phyloP scores from a whole-genome alignment of 1,139 yeast genomes.

The Candida dubliniensis region DNA sequence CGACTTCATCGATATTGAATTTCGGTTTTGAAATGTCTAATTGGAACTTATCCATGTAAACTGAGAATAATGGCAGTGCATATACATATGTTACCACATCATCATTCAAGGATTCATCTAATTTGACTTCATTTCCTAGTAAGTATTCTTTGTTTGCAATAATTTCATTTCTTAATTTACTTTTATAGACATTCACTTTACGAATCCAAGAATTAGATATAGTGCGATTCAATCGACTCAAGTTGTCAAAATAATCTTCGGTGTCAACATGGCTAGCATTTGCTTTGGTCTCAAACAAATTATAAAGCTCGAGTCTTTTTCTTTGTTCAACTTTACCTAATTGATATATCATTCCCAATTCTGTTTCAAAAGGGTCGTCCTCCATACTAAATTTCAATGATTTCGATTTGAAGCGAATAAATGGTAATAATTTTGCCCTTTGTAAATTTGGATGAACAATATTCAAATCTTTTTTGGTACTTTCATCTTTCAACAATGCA shows the following conservation, averaged over 20 bases:
- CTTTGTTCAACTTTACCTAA: conserved; percentile 74
- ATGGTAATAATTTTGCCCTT: conserved; percentile 52
- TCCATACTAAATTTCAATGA: conserved; percentile 54
- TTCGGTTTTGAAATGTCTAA: conserved; percentile 54
- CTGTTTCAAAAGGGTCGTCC: conserved; percentile 87
- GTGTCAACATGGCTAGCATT: conserved; percentile 6
- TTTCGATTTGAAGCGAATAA: conserved; percentile 49
- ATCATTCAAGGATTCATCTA: conserved; percentile 49
- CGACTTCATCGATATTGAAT: conserved; percentile 52
- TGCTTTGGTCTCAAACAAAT: conserved; percentile 46
- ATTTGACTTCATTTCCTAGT: conserved; percentile 43
- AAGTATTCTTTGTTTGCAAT: conserved; percentile 51
- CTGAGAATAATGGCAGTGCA: conserved; percentile 63
- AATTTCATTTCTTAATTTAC: conserved; percentile 46
- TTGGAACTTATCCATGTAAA: conserved; percentile 58
- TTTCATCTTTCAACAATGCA: conserved; percentile 39
- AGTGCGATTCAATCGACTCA: conserved; percentile 17
- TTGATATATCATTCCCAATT: conserved; percentile 72
- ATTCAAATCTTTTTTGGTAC: conserved; percentile 19
- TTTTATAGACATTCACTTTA: conserved; percentile 50
- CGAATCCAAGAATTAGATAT: conserved; percentile 44
- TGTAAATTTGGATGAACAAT: conserved; percentile 37
- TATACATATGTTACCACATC: conserved; percentile 57
- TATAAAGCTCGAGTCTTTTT: conserved; percentile 57
- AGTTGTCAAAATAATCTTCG: conserved; percentile 13